Evolutionary conservation across 2,329 filamentous ascomycete species (phyloP), one percentile per base, ranked within the genome.

Genomic region (Daldinia eschscholtzii): DNA sequence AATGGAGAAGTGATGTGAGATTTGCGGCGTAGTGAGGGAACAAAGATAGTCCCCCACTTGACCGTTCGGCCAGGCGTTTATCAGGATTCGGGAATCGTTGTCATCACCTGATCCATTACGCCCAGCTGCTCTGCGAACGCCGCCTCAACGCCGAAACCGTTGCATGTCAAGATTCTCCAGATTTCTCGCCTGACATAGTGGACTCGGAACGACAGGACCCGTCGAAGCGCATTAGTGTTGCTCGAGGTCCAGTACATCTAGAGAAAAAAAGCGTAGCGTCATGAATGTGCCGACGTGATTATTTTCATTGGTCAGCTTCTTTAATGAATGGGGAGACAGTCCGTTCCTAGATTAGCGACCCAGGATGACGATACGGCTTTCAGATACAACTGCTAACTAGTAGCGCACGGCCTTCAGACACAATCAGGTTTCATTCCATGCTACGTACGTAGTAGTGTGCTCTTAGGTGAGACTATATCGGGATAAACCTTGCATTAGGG

Each of bases 391-490:
- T 39, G 46, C 46, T 57, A 9, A 67, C 42, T 67, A 67, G 50
- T 30, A 52, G n/a, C 26, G 53, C 55, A 61, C 44, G 48, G 46
- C 37, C 48, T 46, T 53, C 30, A 13, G 58, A 52, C 33, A 37
- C 20, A 70, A 70, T 63, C 68, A 70, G 63, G 68, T 70, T 68
- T 70, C 68, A 65, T 41, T 64, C 61, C 61, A 57, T 67, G 61
- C 55, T 70, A 68, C 46, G n/a, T 68, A 63, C 57, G 15, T 48
- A 52, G 46, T 52, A 28, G 26, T 18, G 15, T 53, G 37, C 48
- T 28, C 64, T 65, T 68, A 63, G 30, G 60, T 30, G 65, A 46
- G 42, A 68, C 58, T 56, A 64, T 61, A 65, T 68, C 50, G 65
- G 65, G 65, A 58, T 68, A 37, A 65, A 41, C 68, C 64, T 55